Conservation (phyloP, 2,329 filamentous ascomycete species). For the Stachybotrys echinatus region DNA sequence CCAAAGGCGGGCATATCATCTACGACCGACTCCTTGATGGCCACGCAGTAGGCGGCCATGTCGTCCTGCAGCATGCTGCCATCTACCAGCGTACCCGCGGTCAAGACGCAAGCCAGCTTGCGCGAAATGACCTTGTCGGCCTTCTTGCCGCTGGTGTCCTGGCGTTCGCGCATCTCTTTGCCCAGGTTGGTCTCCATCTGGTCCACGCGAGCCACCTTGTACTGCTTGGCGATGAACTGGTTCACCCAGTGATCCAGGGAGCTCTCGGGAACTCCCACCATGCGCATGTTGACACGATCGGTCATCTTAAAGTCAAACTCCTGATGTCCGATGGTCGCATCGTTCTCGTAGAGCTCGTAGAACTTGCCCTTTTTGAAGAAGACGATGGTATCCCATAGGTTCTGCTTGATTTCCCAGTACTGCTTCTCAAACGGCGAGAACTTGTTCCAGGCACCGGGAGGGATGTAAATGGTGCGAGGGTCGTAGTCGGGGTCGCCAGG, state of each 20-base stretch:
- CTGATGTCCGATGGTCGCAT: conserved; percentile 93
- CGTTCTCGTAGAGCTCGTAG: conserved; percentile 96
- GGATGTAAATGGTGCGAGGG: conserved; percentile 84
- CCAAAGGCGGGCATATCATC: conserved; percentile 81
- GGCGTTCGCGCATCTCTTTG: conserved; percentile 98
- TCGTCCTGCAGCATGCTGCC: conserved; percentile 96
- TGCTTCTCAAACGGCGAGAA: conserved; percentile 97
- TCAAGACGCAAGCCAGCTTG: conserved; percentile 86
- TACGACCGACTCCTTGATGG: conserved; percentile 77
- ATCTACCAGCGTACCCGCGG: conserved; percentile 87
- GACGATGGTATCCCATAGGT: conserved; percentile 94
- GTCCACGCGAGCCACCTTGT: conserved; percentile 93
- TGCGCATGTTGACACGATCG: conserved; percentile 97
- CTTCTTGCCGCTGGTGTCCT: conserved; percentile 59
- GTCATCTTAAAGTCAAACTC: conserved; percentile 97
- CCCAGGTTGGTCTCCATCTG: conserved; percentile 93
- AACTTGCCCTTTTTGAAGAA: conserved; percentile 99
- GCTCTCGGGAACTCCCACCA: conserved; percentile 96
- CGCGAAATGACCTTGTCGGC: conserved; percentile 90
- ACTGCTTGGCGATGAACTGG: conserved; percentile 96
- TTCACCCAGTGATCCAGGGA: conserved; percentile 97
- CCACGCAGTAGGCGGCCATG: conserved; percentile 93
- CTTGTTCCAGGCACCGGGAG: conserved; percentile 69
- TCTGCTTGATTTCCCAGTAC: conserved; percentile 99
- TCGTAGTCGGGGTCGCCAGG: conserved; percentile 84